Evolutionary conservation across 164 flowering plant genomes (phyloP).

Genomic region (Dillenia suffruticosa): DNA sequence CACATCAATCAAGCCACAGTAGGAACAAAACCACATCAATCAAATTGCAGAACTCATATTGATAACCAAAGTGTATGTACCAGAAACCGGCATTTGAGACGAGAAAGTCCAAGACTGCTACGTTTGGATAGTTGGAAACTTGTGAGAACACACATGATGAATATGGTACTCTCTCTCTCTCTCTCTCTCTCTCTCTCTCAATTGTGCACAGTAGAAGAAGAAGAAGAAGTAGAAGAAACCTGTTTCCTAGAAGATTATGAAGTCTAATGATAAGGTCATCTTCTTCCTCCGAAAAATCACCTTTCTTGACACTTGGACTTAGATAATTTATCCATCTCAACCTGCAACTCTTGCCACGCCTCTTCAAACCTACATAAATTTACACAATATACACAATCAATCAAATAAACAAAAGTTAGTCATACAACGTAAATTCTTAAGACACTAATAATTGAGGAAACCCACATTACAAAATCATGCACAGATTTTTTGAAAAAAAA

Average conservation of each 20-base stretch:
- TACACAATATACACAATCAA: neutral
- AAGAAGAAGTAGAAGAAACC: slow-evolving; percentile 17
- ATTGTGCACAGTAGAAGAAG: slow-evolving; percentile 1
- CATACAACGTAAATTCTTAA: no score
- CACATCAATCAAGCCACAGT: no score
- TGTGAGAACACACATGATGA: neutral
- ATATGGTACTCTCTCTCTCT: neutral
- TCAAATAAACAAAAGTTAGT: neutral
- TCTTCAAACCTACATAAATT: slow-evolving; percentile 23
- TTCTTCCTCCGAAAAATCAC: slow-evolving; percentile 38
- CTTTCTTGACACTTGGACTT: slow-evolving; percentile 33
- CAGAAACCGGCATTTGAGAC: no score
- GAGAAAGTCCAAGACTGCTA: no score
- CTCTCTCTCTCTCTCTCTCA: slow-evolving; percentile 16
- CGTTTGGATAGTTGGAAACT: no score
- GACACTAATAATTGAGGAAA: neutral
- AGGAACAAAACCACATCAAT: no score
- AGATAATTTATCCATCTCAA: slow-evolving; percentile 47
- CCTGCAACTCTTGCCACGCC: slow-evolving; percentile 49
- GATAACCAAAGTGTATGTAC: no score
- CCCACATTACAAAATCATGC: neutral
- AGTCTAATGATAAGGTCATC: slow-evolving; percentile 57
- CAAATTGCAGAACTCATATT: no score
- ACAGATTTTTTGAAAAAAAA: neutral
- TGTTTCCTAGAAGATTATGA: slow-evolving; percentile 54